Base-by-base conservation (phyloP, 495 filamentous ascomycete species). In the Podospora didyma region DNA sequence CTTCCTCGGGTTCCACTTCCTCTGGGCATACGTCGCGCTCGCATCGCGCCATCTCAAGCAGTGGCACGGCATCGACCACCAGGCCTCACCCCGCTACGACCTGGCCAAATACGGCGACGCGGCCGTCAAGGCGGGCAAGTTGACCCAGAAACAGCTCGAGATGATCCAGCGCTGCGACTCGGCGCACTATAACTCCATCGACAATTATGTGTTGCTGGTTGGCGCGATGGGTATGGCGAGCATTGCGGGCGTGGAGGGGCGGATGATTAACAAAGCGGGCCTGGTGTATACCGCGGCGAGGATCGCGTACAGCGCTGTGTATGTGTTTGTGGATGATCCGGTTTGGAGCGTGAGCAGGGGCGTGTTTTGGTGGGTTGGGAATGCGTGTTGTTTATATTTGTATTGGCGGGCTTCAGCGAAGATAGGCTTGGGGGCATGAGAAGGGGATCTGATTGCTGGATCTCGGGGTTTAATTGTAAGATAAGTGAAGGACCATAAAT, bases 1-100 rank as follows among this genome's bases (percentile, higher is more conserved):
- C 45, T 74, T 77, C 34, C 62, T 82, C 1, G 51, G 75, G 46
- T 72, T 67, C 39, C 76, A 82, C 53, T 83, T 75, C 68, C 12
- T 74, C 44, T 69, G 73, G 39, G 76, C 81, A 1, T 79, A 81
- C 60, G 57, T 58, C 19, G 28, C 74, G 7, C 72, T 77, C 46
- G 75, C 74, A 46, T 69, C 73, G 7, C 76, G 79, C 3, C 66
- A 53, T 4, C 54, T 69, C 9, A 82, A 82, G 57, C 64, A 73
- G 9, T 57, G n/a, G 17, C 64, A 68, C 51, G 70, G 75, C 3
- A 52, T 82, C 42, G 79, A 84, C 57, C 73, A 82, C 68, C 80
- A 82, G 53, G 63, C 61, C 42, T 69, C 69, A 4, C 80, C 79
- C 1, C 71, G 79, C 3, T 72, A 82, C 54, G 77, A 82, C 57